A percentile compares a stretch with the other conserved stretches of the same genome.
These are phyloP conservation scores for Arthrobotrys megalospora DNA, from an alignment of 2,329 filamentous ascomycete species.

Conservation along the genomic window DNA sequence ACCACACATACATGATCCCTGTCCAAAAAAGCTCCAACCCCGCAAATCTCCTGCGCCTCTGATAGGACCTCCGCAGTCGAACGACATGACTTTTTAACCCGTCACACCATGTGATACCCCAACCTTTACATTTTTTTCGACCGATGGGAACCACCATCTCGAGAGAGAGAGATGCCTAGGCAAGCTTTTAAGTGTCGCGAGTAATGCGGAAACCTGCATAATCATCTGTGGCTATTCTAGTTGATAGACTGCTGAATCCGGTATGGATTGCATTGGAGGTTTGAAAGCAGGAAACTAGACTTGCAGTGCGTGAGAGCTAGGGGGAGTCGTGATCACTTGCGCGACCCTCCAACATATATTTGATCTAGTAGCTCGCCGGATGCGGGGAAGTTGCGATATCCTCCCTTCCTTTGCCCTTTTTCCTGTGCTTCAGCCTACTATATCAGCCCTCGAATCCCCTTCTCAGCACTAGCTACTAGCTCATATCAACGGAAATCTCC, in stretches of 20 bases:
- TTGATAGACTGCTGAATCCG: constrained; percentile 23
- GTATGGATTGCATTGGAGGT: constrained; percentile 30
- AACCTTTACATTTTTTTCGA: constrained; percentile 25
- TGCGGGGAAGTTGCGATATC: constrained; percentile 43
- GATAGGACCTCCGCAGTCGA: constrained; percentile 43
- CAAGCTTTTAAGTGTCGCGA: constrained; percentile 10
- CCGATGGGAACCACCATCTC: constrained; percentile 9
- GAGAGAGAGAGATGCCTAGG: constrained; percentile 1
- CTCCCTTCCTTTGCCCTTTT: background rate
- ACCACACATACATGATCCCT: constrained; percentile 40
- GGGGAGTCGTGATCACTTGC: constrained; percentile 53
- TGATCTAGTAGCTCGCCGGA: constrained; percentile 30
- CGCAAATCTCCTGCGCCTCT: constrained; percentile 54
- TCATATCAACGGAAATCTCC: constrained; percentile 1
- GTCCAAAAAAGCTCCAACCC: constrained; percentile 41
- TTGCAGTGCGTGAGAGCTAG: constrained; percentile 4
- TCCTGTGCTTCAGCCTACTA: background rate
- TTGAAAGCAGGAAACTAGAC: constrained; percentile 17
- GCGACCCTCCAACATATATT: constrained; percentile 51
- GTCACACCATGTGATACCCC: constrained; percentile 60
- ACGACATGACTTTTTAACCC: constrained; percentile 15
- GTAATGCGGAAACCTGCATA: constrained; percentile 45
- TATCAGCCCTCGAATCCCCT: constrained; percentile 2
- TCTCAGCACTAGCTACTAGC: background rate
- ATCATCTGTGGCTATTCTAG: constrained; percentile 2